These are phyloP conservation scores for Aspergillus intermedius DNA, from an alignment of 2,329 filamentous ascomycete genomes.

Conservation along the genomic window DNA sequence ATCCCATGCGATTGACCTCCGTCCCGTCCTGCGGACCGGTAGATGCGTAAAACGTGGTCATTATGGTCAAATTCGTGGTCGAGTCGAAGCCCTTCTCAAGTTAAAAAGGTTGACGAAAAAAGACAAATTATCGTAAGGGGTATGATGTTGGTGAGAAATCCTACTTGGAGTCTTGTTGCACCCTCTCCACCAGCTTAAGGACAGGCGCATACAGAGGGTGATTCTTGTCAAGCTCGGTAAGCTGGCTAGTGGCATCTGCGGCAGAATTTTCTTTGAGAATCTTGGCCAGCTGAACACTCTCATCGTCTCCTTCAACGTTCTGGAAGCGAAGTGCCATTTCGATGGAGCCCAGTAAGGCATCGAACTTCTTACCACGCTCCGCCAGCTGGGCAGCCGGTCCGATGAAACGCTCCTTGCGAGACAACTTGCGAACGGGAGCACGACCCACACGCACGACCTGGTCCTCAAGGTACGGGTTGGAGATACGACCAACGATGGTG, in stretches of 20 bases:
- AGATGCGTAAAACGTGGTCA: constrained; percentile 6
- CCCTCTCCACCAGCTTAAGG: constrained; percentile 71
- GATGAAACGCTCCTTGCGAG: constrained; percentile 92
- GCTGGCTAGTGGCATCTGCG: constrained; percentile 68
- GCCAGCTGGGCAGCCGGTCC: constrained; percentile 85
- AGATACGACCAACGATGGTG: constrained; percentile 86
- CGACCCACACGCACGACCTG: constrained; percentile 91
- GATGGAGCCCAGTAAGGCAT: constrained; percentile 69
- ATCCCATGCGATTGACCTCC: constrained; percentile 23
- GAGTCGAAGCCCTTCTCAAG: constrained; percentile 18
- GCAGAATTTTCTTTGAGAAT: constrained; percentile 70
- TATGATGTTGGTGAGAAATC: constrained; percentile 1
- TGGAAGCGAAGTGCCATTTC: constrained; percentile 96
- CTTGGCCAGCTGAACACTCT: constrained; percentile 77
- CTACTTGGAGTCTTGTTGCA: constrained; percentile 54
- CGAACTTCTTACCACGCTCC: constrained; percentile 66
- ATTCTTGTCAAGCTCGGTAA: constrained; percentile 70
- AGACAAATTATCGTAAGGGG: neutral
- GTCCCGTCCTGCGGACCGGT: constrained; percentile 21
- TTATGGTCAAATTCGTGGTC: constrained; percentile 21
- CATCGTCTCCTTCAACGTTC: constrained; percentile 84
- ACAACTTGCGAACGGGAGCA: constrained; percentile 87
- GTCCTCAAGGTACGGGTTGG: constrained; percentile 88
- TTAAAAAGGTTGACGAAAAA: constrained; percentile 10
- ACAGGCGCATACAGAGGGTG: constrained; percentile 75